Evolutionary conservation across 345 rosid species (phyloP), one percentile per base, ranked within the genome.

Genomic region (Pseudoturritis turrita): DNA sequence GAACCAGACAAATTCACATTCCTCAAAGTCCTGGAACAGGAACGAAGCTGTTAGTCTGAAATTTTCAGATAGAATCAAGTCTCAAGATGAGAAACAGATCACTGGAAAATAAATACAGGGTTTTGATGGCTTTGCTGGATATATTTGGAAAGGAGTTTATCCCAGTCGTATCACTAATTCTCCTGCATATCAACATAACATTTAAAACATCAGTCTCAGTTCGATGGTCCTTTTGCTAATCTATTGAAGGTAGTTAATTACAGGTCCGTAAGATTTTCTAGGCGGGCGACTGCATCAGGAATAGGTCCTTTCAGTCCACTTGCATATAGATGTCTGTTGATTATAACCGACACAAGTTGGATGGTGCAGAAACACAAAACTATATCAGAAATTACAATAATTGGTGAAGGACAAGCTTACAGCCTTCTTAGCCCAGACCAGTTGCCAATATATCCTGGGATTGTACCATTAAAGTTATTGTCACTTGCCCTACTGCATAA

Each of bases 401-500:
- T 15, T 10, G 12, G 15, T 50, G 10, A 40, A 39, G 3, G 62
- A 54, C 6, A 64, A 78, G 65, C 93, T 83, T 84, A 92, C 96
- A 92, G 29, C 68, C 81, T 82, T 2, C 1, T 0, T 46, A 92
- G 90, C 12, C 43, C 46, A 64, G 54, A 70, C 92, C 94, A 89
- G 58, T 80, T 87, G 72, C 78, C 78, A n/a, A 89, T 72, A 72
- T 68, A 85, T 59, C 45, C 77, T 3, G 94, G 96, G 56, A 88
- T 85, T 28, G 50, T 83, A 22, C 96, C 94, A 40, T 5, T 85
- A 52, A 91, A 84, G 76, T 82, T 77, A 76, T 91, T 91, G 67
- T 91, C 97, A 44, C 79, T 80, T 61, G 88, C 72, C 84, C 87
- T 78, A 75, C 97, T 91, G 87, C 78, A 50, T 7, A 25, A 8